These are phyloP conservation scores for Camellia sinensis DNA, from an alignment of 148 eudicot species.

Conservation along the genomic window DNA sequence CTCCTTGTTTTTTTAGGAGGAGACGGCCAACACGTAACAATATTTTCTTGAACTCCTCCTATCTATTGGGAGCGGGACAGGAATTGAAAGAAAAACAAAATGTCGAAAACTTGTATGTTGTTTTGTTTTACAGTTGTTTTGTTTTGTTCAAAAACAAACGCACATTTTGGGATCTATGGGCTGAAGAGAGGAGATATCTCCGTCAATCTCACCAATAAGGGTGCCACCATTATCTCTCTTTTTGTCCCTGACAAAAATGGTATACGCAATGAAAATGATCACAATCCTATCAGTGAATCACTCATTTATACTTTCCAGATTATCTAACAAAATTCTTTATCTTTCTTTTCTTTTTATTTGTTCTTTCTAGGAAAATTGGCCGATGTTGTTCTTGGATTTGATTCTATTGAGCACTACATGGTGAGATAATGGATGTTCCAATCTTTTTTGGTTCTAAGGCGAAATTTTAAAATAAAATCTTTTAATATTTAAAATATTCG, in stretches of 20 bases:
- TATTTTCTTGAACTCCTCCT: too few species aligned
- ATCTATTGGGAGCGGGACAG: too few species aligned
- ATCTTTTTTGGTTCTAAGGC: not conserved
- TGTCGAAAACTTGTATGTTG: constrained; percentile 16
- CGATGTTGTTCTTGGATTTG: constrained; percentile 70
- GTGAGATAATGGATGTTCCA: constrained; percentile 20
- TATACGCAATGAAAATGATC: not conserved
- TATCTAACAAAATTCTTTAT: not conserved
- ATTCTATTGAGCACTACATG: constrained; percentile 43
- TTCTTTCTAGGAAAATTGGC: constrained; percentile 46
- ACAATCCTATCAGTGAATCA: not conserved
- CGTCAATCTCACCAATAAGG: constrained; percentile 59
- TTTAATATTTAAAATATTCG: too few species aligned
- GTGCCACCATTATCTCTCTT: constrained; percentile 61
- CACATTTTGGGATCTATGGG: constrained; percentile 49
- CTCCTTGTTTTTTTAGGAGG: too few species aligned
- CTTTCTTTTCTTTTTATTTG: not conserved
- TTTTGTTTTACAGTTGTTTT: constrained; percentile 15
- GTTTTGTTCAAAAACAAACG: not conserved
- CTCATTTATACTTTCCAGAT: not conserved
- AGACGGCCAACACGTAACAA: too few species aligned
- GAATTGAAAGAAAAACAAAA: not conserved
- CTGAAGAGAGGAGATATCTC: constrained; percentile 52
- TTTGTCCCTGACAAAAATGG: constrained; percentile 75
- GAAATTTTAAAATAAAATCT: too few species aligned